These are phyloP conservation scores for Talaromyces sp. DNA, from an alignment of 2,329 filamentous ascomycete genomes.

Conservation along the genomic window DNA sequence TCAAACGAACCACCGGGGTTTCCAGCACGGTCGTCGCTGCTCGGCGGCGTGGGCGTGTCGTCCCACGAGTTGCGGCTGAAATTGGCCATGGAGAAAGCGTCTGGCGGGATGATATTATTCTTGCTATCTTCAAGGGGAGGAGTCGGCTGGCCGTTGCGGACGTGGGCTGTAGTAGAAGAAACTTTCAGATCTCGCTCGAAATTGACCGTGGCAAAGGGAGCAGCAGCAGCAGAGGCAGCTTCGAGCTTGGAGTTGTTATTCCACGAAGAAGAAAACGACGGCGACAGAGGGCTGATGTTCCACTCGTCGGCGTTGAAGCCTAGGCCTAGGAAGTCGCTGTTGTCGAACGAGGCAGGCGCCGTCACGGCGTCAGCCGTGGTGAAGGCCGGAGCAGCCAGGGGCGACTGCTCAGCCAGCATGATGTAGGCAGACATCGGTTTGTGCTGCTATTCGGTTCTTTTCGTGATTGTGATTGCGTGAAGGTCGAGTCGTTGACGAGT, in stretches of 20 bases:
- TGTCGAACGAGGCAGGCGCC: slow-evolving; percentile 15
- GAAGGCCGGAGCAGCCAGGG: slow-evolving; percentile 14
- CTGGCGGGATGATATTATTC: not conserved
- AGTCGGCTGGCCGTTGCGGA: slow-evolving; percentile 36
- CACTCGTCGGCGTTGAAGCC: slow-evolving; percentile 26
- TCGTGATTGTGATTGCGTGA: too few relatives aligned
- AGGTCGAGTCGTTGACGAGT: not conserved
- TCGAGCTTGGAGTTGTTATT: slow-evolving; percentile 19
- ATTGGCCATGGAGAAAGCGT: not conserved
- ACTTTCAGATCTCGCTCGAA: slow-evolving; percentile 30
- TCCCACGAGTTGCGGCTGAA: slow-evolving; percentile 11
- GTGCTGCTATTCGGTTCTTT: too few relatives aligned
- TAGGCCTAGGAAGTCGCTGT: slow-evolving; percentile 23
- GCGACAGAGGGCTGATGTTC: slow-evolving; percentile 27
- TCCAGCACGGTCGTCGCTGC: slow-evolving; percentile 4
- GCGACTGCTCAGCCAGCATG: slow-evolving; percentile 18
- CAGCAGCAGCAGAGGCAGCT: not conserved
- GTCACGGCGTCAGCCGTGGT: slow-evolving; percentile 14
- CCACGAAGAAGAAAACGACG: slow-evolving; percentile 20
- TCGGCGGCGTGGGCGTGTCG: slow-evolving; percentile 13
- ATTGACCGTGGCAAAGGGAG: slow-evolving; percentile 21
- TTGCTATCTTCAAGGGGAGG: slow-evolving; percentile 29
- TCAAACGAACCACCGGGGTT: slow-evolving; percentile 5
- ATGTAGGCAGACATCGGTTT: slow-evolving; percentile 19
- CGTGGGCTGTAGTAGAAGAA: slow-evolving; percentile 17